These are phyloP conservation scores for Hypoxylon sp. DNA, from an alignment of 2,329 filamentous ascomycete species.

Conservation along the genomic window DNA sequence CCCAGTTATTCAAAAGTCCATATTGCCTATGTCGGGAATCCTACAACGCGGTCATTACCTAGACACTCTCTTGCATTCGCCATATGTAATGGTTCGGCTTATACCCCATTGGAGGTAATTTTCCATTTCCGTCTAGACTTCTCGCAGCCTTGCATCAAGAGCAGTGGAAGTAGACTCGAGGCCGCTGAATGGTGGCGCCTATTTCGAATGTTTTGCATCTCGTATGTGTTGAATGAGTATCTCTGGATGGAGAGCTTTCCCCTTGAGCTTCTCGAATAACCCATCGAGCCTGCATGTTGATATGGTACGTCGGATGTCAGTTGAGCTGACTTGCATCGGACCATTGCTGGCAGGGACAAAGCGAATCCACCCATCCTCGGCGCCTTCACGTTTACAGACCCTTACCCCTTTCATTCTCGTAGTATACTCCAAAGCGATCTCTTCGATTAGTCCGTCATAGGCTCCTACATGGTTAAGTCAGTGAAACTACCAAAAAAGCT, in stretches of 20 bases:
- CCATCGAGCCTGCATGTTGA: neutral
- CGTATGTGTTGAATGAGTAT: neutral
- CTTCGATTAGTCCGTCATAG: constrained; percentile 6
- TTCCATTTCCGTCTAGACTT: too few relatives aligned
- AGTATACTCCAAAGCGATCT: constrained; percentile 3
- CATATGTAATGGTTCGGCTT: too few relatives aligned
- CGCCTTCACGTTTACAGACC: neutral
- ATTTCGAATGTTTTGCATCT: neutral
- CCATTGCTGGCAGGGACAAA: constrained; percentile 5
- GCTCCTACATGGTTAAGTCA: constrained; percentile 8
- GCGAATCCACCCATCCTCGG: constrained; percentile 3
- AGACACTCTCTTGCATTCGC: too few relatives aligned
- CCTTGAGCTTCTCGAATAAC: constrained; percentile 12
- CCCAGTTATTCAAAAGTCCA: too few relatives aligned
- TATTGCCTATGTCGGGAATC: too few relatives aligned
- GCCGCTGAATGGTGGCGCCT: neutral
- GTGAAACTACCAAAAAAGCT: neutral
- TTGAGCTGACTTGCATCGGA: constrained; percentile 1
- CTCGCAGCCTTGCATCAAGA: neutral
- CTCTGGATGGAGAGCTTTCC: neutral
- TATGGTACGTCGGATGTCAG: constrained; percentile 20
- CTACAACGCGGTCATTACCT: too few relatives aligned
- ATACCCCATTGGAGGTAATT: too few relatives aligned
- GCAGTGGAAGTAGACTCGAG: neutral
- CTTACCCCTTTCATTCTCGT: constrained; percentile 9